A percentile compares a stretch with the other conserved stretches of the same genome.
These are phyloP conservation scores for Candida nemodendra DNA, from an alignment of 805 yeast species.

Conservation along the genomic window DNA sequence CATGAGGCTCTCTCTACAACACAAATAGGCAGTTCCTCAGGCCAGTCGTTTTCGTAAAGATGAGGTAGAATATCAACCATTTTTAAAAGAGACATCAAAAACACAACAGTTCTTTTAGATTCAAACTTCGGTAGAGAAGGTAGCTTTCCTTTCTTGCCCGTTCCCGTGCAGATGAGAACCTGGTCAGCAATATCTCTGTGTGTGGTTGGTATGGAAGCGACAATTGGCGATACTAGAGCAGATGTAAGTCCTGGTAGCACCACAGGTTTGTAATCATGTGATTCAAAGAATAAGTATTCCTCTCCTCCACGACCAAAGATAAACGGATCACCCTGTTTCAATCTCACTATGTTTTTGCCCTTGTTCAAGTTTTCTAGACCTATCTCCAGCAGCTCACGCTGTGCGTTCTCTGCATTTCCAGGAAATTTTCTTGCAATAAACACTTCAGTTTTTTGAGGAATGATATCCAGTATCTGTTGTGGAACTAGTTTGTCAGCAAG, in stretches of 20 bases:
- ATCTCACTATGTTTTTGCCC: slow-evolving; percentile 79
- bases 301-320: slow-evolving; percentile 97
- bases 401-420: slow-evolving; percentile 94
- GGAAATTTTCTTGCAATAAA: slow-evolving; percentile 94
- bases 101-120: slow-evolving; percentile 73
- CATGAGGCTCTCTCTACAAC: slow-evolving; percentile 90
- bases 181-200: slow-evolving; percentile 92
- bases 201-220: slow-evolving; percentile 83
- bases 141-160: slow-evolving; percentile 82
- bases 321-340: slow-evolving; percentile 97
- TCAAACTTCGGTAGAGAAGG: slow-evolving; percentile 79
- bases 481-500: slow-evolving; percentile 94
- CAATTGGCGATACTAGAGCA: slow-evolving; percentile 83
- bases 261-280: slow-evolving; percentile 65
- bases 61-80: slow-evolving; percentile 53
- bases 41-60: slow-evolving; percentile 58
- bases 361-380: slow-evolving; percentile 63
- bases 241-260: slow-evolving; percentile 90
- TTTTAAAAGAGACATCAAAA: slow-evolving; percentile 87
- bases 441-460: slow-evolving; percentile 72
- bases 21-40: slow-evolving; percentile 69
- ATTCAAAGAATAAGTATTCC: slow-evolving; percentile 67
- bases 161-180: slow-evolving; percentile 89
- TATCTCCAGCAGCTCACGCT: slow-evolving; percentile 70
- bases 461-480: slow-evolving; percentile 73